Evolutionary conservation across 345 rosid species (phyloP), one percentile per base, ranked within the genome.

Genomic region (Camelina laxa): DNA sequence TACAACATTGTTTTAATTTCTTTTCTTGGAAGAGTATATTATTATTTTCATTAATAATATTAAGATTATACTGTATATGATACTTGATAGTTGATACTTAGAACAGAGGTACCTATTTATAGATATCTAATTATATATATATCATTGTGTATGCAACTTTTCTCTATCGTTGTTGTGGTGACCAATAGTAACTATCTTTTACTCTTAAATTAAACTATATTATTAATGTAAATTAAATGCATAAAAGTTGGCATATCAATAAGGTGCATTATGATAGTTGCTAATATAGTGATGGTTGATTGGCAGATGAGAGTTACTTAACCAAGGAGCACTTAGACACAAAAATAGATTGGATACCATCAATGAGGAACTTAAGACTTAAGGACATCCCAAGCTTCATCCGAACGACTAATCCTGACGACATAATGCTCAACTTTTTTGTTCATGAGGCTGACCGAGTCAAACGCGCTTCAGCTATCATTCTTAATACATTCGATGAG

Each of bases 401-500:
- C 11, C 44, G 79, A 38, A 77, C 85, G 20, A 80, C 78, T 4
- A 73, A 82, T 60, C 69, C 38, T 20, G 36, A 82, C 15, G 69
- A 59, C 54, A 7, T 69, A 39, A 73, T 80, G 81, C 3, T 82
- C n/a, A 59, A 80, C 7, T 80, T 80, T 44, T 1, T 76, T 8
- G 1, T 17, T 1, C 62, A 36, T 3, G 80, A 69, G 47, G 27
- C 53, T 0, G 12, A 10, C 1, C 65, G 80, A 67, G 44, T 69
- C 3, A 38, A 45, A 50, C 79, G 57, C 8, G 83, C 69, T 5
- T 64, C 77, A 1, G 83, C 80, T 24, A 30, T 80, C 17, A 48
- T 82, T 41, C 12, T 82, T 3, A 80, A 83, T 60, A 83, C 83
- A 7, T 83, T 83, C 4, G 73, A 74, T 36, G 66, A 70, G 11